Conservation (phyloP, 1,139 yeast genomes). For the Insectozyma bohioensis region DNA sequence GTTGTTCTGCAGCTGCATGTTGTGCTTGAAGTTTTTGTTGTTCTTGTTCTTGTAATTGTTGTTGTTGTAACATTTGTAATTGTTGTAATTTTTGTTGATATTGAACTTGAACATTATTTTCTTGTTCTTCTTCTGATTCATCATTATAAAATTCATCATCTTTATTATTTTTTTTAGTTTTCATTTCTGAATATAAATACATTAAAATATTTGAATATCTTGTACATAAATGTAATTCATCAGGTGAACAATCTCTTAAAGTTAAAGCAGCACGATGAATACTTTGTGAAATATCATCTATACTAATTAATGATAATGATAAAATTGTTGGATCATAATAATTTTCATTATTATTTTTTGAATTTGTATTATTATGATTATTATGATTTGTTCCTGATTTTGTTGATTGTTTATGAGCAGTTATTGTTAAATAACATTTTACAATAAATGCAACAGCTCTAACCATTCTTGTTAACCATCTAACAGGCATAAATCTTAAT, state of each 20-base stretch:
- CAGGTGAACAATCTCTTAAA: slow-evolving; percentile 82
- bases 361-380: no score
- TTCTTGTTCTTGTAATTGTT: slow-evolving; percentile 2
- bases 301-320: slow-evolving; percentile 62
- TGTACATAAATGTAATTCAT: slow-evolving; percentile 79
- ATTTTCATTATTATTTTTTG: slow-evolving; percentile 7
- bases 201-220: slow-evolving; percentile 78
- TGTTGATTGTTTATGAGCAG: slow-evolving; percentile 41
- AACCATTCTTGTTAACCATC: slow-evolving; percentile 89
- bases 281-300: slow-evolving; percentile 65
- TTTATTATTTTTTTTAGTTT: slow-evolving; percentile 25
- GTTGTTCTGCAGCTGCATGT: not conserved
- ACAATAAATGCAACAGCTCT: slow-evolving; percentile 89
- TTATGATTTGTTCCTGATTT: slow-evolving; percentile 19
- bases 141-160: slow-evolving; percentile 14
- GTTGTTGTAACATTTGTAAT: not conserved
- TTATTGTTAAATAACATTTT: slow-evolving; percentile 72
- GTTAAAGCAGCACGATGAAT: slow-evolving; percentile 76
- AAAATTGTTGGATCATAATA: slow-evolving; percentile 52
- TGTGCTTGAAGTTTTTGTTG: slow-evolving; percentile 2
- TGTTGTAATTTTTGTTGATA: not conserved
- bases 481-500: slow-evolving; percentile 78
- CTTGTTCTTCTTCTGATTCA: slow-evolving; percentile 1
- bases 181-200: slow-evolving; percentile 78
- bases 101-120: not conserved